These are phyloP conservation scores for Coemansia aciculifera DNA, from an alignment of 192 early-diverging fungal species.

Conservation along the genomic window DNA sequence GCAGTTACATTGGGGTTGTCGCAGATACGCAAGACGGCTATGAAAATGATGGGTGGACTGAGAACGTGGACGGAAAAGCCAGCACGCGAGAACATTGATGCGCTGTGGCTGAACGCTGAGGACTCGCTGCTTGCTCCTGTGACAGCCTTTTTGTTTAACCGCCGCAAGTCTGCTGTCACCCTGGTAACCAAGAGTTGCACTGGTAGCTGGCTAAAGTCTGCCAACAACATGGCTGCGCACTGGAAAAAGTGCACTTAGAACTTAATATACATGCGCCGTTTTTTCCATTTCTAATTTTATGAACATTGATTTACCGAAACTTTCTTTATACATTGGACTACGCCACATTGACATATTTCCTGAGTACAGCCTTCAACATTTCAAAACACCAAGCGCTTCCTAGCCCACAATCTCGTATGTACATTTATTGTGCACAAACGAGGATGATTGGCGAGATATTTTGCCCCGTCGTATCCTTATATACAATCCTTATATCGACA, in stretches of 20 bases:
- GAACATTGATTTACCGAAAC: background rate
- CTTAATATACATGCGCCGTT: background rate
- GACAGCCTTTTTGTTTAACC: constrained; percentile 10
- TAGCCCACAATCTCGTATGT: background rate
- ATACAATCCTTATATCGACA: too few species aligned
- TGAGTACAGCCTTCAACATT: too few species aligned
- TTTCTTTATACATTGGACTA: too few species aligned
- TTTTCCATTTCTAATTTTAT: background rate
- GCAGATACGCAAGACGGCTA: constrained; percentile 31
- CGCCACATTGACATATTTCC: too few species aligned
- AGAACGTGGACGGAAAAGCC: constrained; percentile 24
- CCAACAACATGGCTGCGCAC: constrained; percentile 27
- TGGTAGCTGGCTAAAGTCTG: constrained; percentile 42
- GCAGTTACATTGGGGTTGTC: constrained; percentile 19
- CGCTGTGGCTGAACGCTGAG: constrained; percentile 20
- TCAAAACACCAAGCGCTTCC: background rate
- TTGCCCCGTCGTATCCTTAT: background rate
- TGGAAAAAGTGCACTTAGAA: constrained; percentile 36
- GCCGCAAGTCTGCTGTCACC: constrained; percentile 23
- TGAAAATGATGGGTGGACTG: constrained; percentile 22
- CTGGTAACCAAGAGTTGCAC: constrained; percentile 26
- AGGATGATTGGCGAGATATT: background rate
- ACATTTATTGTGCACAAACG: background rate
- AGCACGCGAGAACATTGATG: constrained; percentile 19
- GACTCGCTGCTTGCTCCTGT: constrained; percentile 6